phyloP scores from a whole-genome alignment of 225 moss, liverwort and hornwort species.

The Rhytidiadelphus loreus region DNA sequence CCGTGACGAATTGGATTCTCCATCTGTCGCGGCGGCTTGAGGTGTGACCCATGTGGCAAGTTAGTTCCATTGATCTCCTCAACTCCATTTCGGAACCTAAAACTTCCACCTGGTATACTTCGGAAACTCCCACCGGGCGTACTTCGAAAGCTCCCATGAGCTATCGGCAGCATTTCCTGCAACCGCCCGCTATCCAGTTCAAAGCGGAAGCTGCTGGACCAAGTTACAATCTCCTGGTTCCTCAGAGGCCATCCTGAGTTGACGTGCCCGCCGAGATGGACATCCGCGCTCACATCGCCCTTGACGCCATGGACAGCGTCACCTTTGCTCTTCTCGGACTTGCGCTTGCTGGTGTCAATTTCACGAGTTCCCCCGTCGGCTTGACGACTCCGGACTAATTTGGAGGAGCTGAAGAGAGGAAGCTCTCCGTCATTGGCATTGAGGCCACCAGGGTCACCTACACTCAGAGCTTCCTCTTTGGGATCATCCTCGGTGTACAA shows the following conservation, averaged over 20 bases:
- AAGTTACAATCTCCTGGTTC: slow-evolving; percentile 13
- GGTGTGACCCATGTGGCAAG: neutral
- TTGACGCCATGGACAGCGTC: neutral
- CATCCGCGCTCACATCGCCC: slow-evolving; percentile 6
- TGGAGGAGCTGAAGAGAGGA: slow-evolving; percentile 8
- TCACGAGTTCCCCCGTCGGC: neutral
- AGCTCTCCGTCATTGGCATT: slow-evolving; percentile 9
- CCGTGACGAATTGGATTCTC: neutral
- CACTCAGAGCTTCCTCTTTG: neutral
- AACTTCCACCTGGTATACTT: slow-evolving; percentile 1
- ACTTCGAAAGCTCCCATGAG: slow-evolving; percentile 7
- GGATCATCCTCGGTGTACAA: neutral
- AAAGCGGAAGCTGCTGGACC: slow-evolving; percentile 30
- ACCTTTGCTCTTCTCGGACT: neutral
- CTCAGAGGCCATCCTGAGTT: slow-evolving; percentile 7
- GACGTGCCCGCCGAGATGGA: neutral
- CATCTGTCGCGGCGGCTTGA: slow-evolving; percentile 6
- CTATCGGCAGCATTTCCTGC: slow-evolving; percentile 1
- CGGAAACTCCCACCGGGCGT: slow-evolving; percentile 10
- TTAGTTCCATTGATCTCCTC: neutral
- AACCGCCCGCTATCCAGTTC: slow-evolving; percentile 9
- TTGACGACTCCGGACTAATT: neutral
- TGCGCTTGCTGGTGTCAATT: neutral
- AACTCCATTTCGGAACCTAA: slow-evolving; percentile 2
- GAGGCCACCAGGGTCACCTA: neutral